Evolutionary conservation across 2,329 filamentous ascomycete genomes (phyloP).

Genomic region (Nemania abortiva): DNA sequence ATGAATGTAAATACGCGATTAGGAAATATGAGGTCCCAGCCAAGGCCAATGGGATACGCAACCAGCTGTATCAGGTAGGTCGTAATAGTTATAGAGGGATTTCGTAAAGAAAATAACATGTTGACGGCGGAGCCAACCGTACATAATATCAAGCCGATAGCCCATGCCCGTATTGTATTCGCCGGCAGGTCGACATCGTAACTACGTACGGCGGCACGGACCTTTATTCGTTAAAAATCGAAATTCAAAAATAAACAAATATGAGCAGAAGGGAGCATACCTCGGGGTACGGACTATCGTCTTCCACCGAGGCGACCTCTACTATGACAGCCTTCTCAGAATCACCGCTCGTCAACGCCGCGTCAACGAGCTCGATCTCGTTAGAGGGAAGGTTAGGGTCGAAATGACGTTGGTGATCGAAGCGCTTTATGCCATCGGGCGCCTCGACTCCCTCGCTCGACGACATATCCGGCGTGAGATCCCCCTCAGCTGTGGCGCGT

Average conservation of each 20-base stretch:
- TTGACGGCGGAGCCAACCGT: slow-evolving; percentile 70
- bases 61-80: slow-evolving; percentile 68
- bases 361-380: slow-evolving; percentile 64
- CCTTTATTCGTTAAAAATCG: slow-evolving; percentile 40
- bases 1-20: slow-evolving; percentile 50
- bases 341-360: slow-evolving; percentile 59
- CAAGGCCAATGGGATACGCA: slow-evolving; percentile 60
- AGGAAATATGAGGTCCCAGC: slow-evolving; percentile 54
- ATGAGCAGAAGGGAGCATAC: slow-evolving; percentile 26
- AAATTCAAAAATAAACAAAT: slow-evolving; percentile 6
- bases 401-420: slow-evolving; percentile 65
- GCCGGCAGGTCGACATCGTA: slow-evolving; percentile 65
- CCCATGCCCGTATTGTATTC: slow-evolving; percentile 72
- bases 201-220: slow-evolving; percentile 55
- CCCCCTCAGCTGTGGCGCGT: slow-evolving; percentile 35
- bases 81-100: slow-evolving; percentile 64
- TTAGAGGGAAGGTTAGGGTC: slow-evolving; percentile 69
- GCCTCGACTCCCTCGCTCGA: slow-evolving; percentile 41
- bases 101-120: slow-evolving; percentile 63
- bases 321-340: slow-evolving; percentile 59
- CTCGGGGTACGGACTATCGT: slow-evolving; percentile 69
- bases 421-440: slow-evolving; percentile 52
- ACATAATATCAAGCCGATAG: slow-evolving; percentile 67
- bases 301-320: slow-evolving; percentile 61
- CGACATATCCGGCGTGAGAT: slow-evolving; percentile 38